Evolutionary conservation across 2,329 filamentous ascomycete species (phyloP).

Genomic region (Chrysosporium keratinophilum): DNA sequence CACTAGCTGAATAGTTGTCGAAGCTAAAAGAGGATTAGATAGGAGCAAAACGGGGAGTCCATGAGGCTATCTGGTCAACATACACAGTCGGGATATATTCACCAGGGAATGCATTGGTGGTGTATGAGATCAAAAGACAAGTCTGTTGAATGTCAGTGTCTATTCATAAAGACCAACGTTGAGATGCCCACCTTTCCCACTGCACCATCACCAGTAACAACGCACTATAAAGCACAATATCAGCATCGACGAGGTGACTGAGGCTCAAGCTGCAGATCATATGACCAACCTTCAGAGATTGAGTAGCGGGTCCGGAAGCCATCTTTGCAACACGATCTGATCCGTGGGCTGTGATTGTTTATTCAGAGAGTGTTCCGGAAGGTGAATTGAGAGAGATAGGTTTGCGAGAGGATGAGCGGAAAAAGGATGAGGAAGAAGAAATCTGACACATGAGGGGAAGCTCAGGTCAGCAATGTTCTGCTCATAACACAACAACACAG

Average conservation of each 20-base stretch:
- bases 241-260: slow-evolving; percentile 1
- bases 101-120: slow-evolving; percentile 98
- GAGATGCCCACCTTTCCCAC: slow-evolving; percentile 73
- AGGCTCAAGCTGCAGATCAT: neutral
- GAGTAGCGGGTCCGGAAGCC: slow-evolving; percentile 76
- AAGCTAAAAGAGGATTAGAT: slow-evolving; percentile 51
- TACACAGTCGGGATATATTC: slow-evolving; percentile 96
- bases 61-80: slow-evolving; percentile 19
- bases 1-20: slow-evolving; percentile 97
- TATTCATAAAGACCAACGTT: slow-evolving; percentile 3
- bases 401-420: neutral
- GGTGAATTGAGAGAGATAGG: neutral
- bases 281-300: slow-evolving; percentile 71
- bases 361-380: slow-evolving; percentile 1
- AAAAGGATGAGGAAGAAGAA: neutral
- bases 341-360: slow-evolving; percentile 16
- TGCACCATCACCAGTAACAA: slow-evolving; percentile 97
- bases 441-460: neutral
- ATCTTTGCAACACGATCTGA: slow-evolving; percentile 30
- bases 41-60: neutral
- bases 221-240: slow-evolving; percentile 56
- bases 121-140: slow-evolving; percentile 98
- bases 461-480: neutral
- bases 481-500: slow-evolving; percentile 8
- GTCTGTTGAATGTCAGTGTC: slow-evolving; percentile 49